A percentile compares a stretch with the other conserved stretches of the same genome.
phyloP scores from a whole-genome alignment of 495 filamentous ascomycete genomes.

The Penicillium egyptiacum region DNA sequence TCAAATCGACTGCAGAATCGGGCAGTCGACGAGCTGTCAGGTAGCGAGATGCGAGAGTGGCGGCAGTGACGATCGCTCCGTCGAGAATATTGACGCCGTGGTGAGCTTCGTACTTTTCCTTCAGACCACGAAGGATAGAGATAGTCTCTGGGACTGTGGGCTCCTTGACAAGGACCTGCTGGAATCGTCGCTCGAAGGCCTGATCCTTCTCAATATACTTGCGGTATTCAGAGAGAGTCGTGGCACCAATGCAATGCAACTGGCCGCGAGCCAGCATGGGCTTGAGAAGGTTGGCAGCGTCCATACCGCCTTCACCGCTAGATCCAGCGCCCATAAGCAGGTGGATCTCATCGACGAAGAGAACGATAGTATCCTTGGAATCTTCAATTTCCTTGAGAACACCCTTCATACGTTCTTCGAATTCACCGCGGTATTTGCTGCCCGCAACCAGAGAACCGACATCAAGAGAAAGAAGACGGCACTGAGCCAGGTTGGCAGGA shows the following conservation, averaged over 20 bases:
- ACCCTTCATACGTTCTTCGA: conserved; percentile 98
- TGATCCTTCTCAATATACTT: conserved; percentile 99
- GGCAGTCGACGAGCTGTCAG: conserved; percentile 87
- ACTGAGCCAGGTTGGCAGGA: conserved; percentile 90
- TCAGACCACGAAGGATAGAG: conserved; percentile 93
- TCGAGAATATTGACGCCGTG: conserved; percentile 96
- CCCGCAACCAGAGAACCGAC: conserved; percentile 93
- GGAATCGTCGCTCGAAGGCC: conserved; percentile 96
- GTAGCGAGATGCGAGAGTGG: conserved; percentile 86
- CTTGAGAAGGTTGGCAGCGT: conserved; percentile 95
- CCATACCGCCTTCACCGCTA: conserved; percentile 95
- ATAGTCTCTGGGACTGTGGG: conserved; percentile 85
- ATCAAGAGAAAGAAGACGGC: conserved; percentile 90
- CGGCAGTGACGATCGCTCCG: conserved; percentile 85
- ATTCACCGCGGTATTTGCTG: conserved; percentile 97
- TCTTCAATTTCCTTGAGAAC: conserved; percentile 96
- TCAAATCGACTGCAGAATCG: conserved; percentile 92
- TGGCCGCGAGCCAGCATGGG: conserved; percentile 96
- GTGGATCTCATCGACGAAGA: conserved; percentile 98
- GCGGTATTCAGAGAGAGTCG: conserved; percentile 90
- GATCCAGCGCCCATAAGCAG: conserved; percentile 95
- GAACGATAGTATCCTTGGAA: conserved; percentile 93
- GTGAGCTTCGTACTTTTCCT: conserved; percentile 96
- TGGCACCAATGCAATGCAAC: conserved; percentile 96
- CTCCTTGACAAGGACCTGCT: conserved; percentile 95